Base-by-base conservation (phyloP, 352 stramenopile species). In the Phytopythium litorale region DNA sequence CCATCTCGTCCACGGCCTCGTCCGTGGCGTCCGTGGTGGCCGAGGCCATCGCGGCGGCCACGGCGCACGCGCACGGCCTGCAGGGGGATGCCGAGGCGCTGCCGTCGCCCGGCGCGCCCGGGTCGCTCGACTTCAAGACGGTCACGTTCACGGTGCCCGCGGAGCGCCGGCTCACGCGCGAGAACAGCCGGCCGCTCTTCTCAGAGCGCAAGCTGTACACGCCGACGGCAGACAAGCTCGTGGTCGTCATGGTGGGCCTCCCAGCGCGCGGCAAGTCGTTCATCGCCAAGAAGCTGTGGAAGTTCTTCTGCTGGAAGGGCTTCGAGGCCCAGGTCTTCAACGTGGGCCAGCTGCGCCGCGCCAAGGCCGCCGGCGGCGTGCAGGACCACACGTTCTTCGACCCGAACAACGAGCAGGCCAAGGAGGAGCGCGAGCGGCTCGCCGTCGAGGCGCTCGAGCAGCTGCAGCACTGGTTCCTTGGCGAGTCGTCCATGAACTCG, bases 181-280 rank as follows among this genome's bases (percentile, higher is more conserved):
- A 75, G 40, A 65, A 33, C 32, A 76, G 70, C 48, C 68, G 72
- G 0, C 69, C 72, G 13, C 62, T 79, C n/a, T 79, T 90, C 40
- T 87, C 75, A 40, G 84, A 94, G 68, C 82, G 84, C 53, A 86
- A 89, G 66, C 69, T 84, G 30, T 94, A 81, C 68, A 94, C 84
- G 18, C 82, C 79, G 16, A 91, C 78, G 32, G 89, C 87, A 5
- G 94, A 98, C 71, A 98, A 98, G 62, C 78, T 99, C 16, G 91
- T 98, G 56, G 84, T 99, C 33, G 88, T 98, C 23, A 98, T 99
- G 91, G 94, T 98, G 28, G 96, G 96, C 0, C 69, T 99, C 9
- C 96, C 96, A 0, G 96, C 90, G 1, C 95, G 92, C 12, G 96
- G 96, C 53, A 99, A 99, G 71, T 98, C 94, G 56, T 97, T 98